phyloP scores from a whole-genome alignment of 2,329 filamentous ascomycete species.

The Trichoderma sp. region DNA sequence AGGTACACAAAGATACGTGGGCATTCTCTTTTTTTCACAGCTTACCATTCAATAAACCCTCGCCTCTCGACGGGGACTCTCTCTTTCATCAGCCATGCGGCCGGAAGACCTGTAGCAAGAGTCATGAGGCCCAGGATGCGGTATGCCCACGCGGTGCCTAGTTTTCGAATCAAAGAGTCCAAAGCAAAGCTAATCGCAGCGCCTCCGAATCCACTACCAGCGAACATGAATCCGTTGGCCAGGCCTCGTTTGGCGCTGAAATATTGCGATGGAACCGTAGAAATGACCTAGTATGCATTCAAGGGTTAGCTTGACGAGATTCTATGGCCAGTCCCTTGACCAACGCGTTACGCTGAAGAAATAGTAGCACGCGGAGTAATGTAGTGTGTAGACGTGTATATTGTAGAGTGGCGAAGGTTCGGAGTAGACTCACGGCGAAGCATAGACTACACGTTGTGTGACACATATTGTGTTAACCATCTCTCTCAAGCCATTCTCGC shows the following conservation, averaged over 20 bases:
- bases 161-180: constrained; percentile 45
- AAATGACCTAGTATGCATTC: constrained; percentile 42
- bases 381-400: neutral
- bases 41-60: constrained; percentile 40
- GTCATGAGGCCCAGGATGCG: constrained; percentile 57
- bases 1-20: neutral
- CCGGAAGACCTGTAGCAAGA: constrained; percentile 55
- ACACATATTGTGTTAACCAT: neutral
- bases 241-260: constrained; percentile 54
- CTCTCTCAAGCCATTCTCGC: neutral
- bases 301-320: constrained; percentile 3
- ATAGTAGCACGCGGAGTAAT: neutral
- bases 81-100: constrained; percentile 55
- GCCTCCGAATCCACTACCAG: constrained; percentile 56
- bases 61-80: constrained; percentile 45
- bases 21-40: neutral
- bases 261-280: constrained; percentile 53
- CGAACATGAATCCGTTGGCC: constrained; percentile 54
- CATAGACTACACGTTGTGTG: constrained; percentile 29
- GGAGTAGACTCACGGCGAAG: constrained; percentile 37
- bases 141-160: constrained; percentile 53
- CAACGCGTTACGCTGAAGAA: neutral
- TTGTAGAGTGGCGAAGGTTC: neutral
- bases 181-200: constrained; percentile 51
- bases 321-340: neutral